Percentiles rank a stretch among this genome's conserved stretches.
Conservation (phyloP, 2,329 filamentous ascomycete genomes). For the Shiraia sp. region DNA sequence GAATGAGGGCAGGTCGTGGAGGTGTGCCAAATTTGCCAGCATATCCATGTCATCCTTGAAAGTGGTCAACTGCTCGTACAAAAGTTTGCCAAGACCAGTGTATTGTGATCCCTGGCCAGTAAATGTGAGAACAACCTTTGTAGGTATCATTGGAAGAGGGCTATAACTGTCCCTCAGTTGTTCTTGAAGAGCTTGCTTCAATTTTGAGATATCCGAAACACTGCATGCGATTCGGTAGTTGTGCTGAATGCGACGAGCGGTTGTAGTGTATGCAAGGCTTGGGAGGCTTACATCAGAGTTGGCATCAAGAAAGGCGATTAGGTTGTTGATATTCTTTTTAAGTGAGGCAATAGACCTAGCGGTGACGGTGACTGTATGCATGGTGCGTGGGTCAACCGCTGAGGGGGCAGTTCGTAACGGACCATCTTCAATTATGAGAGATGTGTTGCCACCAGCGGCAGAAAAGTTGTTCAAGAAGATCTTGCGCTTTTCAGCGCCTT, state of each 20-base stretch:
- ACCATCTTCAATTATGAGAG: constrained; percentile 56
- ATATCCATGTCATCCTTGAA: constrained; percentile 56
- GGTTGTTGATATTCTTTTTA: constrained; percentile 55
- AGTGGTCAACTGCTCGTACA: constrained; percentile 53
- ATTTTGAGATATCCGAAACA: constrained; percentile 52
- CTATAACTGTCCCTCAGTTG: constrained; percentile 56
- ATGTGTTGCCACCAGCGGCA: constrained; percentile 58
- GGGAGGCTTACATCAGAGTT: constrained; percentile 52
- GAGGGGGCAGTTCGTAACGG: constrained; percentile 49
- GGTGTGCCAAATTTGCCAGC: constrained; percentile 51
- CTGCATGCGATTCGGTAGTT: constrained; percentile 56
- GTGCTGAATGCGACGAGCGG: constrained; percentile 58
- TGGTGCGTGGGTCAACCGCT: constrained; percentile 50
- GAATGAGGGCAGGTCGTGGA: constrained; percentile 55
- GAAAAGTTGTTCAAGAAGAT: constrained; percentile 60
- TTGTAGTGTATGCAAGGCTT: constrained; percentile 57
- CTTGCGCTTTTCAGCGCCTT: constrained; percentile 53
- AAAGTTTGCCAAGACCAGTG: constrained; percentile 54
- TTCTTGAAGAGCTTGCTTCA: constrained; percentile 50
- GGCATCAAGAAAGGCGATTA: constrained; percentile 52
- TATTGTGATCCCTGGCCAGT: constrained; percentile 59
- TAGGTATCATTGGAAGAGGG: constrained; percentile 57
- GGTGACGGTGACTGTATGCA: constrained; percentile 55
- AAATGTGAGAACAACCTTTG: constrained; percentile 57
- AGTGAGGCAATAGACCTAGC: constrained; percentile 56